Conservation (phyloP, 2,329 filamentous ascomycete species). For the Paramyrothecium sp. region DNA sequence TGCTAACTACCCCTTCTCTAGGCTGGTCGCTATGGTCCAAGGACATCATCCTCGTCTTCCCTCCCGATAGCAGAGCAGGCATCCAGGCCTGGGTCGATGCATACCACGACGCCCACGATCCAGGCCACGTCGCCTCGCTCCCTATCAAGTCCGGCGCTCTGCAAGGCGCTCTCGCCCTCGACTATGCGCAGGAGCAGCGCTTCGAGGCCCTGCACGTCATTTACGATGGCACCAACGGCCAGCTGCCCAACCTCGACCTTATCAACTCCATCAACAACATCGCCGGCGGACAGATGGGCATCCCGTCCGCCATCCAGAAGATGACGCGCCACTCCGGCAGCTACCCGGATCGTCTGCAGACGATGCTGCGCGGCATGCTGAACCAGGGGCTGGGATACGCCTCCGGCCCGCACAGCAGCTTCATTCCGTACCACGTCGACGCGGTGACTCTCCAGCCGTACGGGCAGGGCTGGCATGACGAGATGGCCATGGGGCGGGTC, state of each 20-base stretch:
- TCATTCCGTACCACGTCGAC: slow-evolving; percentile 97
- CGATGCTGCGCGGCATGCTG: slow-evolving; percentile 89
- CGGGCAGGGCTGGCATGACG: slow-evolving; percentile 92
- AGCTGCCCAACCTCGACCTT: slow-evolving; percentile 91
- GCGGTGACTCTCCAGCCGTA: slow-evolving; percentile 90
- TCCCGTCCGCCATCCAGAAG: slow-evolving; percentile 78
- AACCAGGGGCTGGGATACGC: slow-evolving; percentile 87
- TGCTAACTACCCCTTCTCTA: slow-evolving; percentile 27
- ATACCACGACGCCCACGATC: slow-evolving; percentile 86
- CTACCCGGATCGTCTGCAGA: slow-evolving; percentile 79
- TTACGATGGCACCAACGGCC: slow-evolving; percentile 94
- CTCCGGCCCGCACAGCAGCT: slow-evolving; percentile 88
- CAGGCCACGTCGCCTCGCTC: slow-evolving; percentile 68
- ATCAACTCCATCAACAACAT: slow-evolving; percentile 92
- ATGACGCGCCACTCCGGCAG: slow-evolving; percentile 80
- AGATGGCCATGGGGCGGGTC: slow-evolving; percentile 89
- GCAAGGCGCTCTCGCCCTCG: slow-evolving; percentile 89
- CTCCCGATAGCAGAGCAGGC: slow-evolving; percentile 84
- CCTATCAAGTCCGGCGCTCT: slow-evolving; percentile 90
- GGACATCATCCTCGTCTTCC: slow-evolving; percentile 90
- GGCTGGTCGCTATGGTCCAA: slow-evolving; percentile 98
- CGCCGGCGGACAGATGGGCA: slow-evolving; percentile 88
- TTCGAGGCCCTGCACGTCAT: slow-evolving; percentile 89
- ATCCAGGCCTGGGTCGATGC: slow-evolving; percentile 97
- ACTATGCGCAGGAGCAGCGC: slow-evolving; percentile 80